Conservation (phyloP, 345 rosid species). For the Theobroma cacao region DNA sequence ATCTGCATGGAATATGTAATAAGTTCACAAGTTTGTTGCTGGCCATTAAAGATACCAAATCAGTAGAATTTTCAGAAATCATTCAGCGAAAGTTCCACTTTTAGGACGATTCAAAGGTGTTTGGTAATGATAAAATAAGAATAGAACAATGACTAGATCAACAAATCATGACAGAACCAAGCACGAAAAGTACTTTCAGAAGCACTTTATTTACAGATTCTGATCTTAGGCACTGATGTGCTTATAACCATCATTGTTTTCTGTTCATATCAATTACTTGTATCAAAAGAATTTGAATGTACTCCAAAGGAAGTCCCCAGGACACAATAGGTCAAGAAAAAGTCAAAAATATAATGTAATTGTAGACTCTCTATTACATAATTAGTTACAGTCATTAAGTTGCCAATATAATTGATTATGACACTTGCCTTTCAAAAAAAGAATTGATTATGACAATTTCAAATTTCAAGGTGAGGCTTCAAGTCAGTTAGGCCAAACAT, state of each 20-base stretch:
- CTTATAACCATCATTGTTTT: not conserved
- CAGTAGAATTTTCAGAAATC: not conserved
- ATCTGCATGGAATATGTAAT: conserved; percentile 52
- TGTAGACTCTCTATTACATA: not conserved
- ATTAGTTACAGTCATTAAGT: not conserved
- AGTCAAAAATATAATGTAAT: not conserved
- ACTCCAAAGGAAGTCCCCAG: not conserved
- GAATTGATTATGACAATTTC: not conserved
- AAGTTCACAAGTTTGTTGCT: conserved; percentile 11
- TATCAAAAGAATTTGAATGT: not conserved
- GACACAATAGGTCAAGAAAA: not conserved
- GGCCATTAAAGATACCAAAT: not conserved
- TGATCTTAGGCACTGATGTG: not conserved
- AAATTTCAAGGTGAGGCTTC: not conserved
- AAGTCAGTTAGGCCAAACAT: not conserved
- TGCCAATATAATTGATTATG: not conserved
- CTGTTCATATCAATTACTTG: not conserved
- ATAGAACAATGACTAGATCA: not conserved
- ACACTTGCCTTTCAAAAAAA: too few relatives aligned
- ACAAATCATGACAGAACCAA: not conserved
- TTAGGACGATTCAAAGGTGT: not conserved
- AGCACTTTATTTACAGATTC: not conserved
- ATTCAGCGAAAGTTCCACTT: not conserved
- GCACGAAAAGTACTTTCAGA: not conserved
- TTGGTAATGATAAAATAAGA: conserved; percentile 11